These are phyloP conservation scores for Pyricularia pennisetigena DNA, from an alignment of 2,329 filamentous ascomycete species.

Conservation along the genomic window DNA sequence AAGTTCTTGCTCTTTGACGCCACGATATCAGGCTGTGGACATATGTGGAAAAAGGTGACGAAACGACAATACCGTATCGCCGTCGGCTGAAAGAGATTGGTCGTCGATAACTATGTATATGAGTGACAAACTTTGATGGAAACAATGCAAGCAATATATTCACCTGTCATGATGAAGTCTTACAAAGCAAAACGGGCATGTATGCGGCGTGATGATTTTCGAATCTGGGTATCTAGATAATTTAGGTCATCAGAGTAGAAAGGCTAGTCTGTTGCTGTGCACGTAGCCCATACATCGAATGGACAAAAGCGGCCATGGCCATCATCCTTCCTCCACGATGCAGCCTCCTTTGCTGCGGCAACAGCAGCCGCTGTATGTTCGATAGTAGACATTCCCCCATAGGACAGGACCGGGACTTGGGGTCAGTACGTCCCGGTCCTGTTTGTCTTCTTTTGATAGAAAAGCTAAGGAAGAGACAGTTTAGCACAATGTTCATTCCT, in stretches of 20 bases:
- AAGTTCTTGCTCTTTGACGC: neutral
- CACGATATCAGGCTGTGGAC: neutral
- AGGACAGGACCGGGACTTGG: conserved; percentile 4
- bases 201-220: neutral
- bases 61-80: neutral
- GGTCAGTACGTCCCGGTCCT: conserved; percentile 40
- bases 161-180: neutral
- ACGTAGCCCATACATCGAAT: neutral
- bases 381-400: neutral
- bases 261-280: neutral
- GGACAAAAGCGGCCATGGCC: neutral
- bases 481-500: conserved; percentile 15
- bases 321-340: neutral
- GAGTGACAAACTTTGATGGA: neutral
- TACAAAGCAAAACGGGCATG: neutral
- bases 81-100: neutral
- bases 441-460: conserved; percentile 60
- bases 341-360: neutral
- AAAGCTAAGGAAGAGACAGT: conserved; percentile 30
- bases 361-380: neutral
- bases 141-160: neutral
- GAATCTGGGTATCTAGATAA: neutral
- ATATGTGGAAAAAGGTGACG: neutral
- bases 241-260: neutral
- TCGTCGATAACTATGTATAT: neutral